A percentile compares a stretch with the other conserved stretches of the same genome.
Conservation (phyloP, 2,329 filamentous ascomycete species). For the Cladophialophora yegresii region DNA sequence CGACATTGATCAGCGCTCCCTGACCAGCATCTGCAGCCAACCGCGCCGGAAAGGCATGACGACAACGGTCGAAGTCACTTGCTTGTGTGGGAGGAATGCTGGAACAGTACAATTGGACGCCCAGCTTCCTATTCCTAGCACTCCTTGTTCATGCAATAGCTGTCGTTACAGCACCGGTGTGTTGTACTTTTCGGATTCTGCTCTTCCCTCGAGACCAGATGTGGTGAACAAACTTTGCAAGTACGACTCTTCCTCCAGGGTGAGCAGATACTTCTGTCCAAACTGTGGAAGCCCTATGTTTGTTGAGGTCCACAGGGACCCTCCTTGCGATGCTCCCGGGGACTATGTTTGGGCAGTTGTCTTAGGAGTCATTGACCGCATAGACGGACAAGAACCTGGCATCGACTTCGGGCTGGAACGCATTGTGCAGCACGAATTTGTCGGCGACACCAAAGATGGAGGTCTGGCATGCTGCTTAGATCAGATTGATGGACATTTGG, state of each 20-base stretch:
- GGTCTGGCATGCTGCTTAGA: slow-evolving; percentile 33
- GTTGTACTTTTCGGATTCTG: slow-evolving; percentile 50
- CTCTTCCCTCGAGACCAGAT: slow-evolving; percentile 43
- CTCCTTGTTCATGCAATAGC: slow-evolving; percentile 56
- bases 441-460: slow-evolving; percentile 35
- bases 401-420: slow-evolving; percentile 30
- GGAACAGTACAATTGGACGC: slow-evolving; percentile 26
- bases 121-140: slow-evolving; percentile 18
- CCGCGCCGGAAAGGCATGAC: slow-evolving; percentile 12
- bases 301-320: slow-evolving; percentile 34
- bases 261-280: slow-evolving; percentile 39
- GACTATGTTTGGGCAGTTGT: slow-evolving; percentile 36
- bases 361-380: slow-evolving; percentile 31
- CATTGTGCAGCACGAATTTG: slow-evolving; percentile 34
- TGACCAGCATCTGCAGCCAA: not conserved
- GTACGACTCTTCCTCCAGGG: slow-evolving; percentile 49
- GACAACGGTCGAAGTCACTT: slow-evolving; percentile 24
- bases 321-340: slow-evolving; percentile 28
- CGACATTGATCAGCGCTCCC: not conserved
- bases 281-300: slow-evolving; percentile 39
- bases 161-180: slow-evolving; percentile 55
- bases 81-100: slow-evolving; percentile 32
- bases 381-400: slow-evolving; percentile 26
- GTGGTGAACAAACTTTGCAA: slow-evolving; percentile 43
- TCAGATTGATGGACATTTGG: slow-evolving; percentile 40